Evolutionary conservation across 768 basidiomycete genomes (phyloP).

Genomic region (Gymnopilus junonius): DNA sequence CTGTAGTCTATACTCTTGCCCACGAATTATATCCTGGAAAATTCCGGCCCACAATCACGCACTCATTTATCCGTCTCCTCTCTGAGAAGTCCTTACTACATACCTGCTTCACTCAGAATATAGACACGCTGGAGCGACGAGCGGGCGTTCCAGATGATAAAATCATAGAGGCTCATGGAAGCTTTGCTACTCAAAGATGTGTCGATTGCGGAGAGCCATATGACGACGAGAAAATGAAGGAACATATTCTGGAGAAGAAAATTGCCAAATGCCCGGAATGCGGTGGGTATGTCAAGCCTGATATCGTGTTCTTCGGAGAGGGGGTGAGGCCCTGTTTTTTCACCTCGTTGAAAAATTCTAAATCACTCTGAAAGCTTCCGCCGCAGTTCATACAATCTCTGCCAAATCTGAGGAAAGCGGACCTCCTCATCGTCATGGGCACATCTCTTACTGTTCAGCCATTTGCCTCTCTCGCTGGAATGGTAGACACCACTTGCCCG

Average conservation of each 20-base stretch:
- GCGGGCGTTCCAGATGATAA: conserved; percentile 76
- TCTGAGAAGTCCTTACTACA: conserved; percentile 69
- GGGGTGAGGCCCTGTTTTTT: conserved; percentile 45
- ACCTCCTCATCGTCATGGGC: conserved; percentile 89
- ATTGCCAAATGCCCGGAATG: conserved; percentile 74
- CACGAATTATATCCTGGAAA: conserved; percentile 92
- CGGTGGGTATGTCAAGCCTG: conserved; percentile 84
- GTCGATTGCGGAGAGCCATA: conserved; percentile 69
- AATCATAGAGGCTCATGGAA: conserved; percentile 95
- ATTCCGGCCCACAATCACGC: conserved; percentile 85
- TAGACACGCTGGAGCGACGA: conserved; percentile 88
- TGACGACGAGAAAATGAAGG: conserved; percentile 70
- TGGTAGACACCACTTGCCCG: conserved; percentile 62
- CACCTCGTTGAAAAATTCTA: background rate
- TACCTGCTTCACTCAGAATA: conserved; percentile 89
- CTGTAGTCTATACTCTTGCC: conserved; percentile 85
- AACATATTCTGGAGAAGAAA: conserved; percentile 58
- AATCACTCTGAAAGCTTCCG: conserved; percentile 60
- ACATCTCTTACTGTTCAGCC: conserved; percentile 89
- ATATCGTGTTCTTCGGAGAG: conserved; percentile 95
- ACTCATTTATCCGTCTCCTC: conserved; percentile 88
- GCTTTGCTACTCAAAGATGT: conserved; percentile 87
- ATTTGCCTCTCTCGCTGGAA: conserved; percentile 77
- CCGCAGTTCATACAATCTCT: conserved; percentile 63
- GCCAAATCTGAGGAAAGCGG: conserved; percentile 61